Conservation (phyloP, 2,329 filamentous ascomycete species). For the Chrysosporium queenslandicum region DNA sequence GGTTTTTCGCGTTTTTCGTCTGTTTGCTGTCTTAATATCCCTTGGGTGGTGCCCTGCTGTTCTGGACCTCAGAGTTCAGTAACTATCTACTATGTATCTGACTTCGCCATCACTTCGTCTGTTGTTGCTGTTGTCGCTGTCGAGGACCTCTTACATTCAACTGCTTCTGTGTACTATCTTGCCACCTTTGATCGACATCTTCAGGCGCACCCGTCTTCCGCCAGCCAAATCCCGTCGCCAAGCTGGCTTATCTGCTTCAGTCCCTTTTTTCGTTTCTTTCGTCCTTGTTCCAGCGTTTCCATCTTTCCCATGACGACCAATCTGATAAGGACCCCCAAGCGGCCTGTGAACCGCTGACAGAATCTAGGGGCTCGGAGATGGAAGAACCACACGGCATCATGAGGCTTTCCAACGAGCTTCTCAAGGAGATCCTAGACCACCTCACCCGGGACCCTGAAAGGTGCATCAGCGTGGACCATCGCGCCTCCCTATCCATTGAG, state of each 20-base stretch:
- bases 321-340: conserved; percentile 9
- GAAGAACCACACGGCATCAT: conserved; percentile 18
- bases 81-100: neutral
- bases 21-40: neutral
- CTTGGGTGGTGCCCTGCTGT: neutral
- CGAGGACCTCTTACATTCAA: neutral
- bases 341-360: conserved; percentile 12
- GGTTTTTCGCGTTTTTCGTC: neutral
- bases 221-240: conserved; percentile 2
- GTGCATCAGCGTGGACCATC: conserved; percentile 42
- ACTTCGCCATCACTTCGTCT: neutral
- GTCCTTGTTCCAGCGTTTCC: conserved; percentile 7
- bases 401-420: conserved; percentile 39
- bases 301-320: conserved; percentile 12
- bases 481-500: conserved; percentile 47
- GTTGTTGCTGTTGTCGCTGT: no score
- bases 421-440: conserved; percentile 43
- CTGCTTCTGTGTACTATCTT: neutral
- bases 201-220: neutral
- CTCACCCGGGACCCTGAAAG: conserved; percentile 44
- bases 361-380: conserved; percentile 15
- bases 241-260: conserved; percentile 11
- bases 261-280: conserved; percentile 11
- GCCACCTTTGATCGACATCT: conserved; percentile 2
- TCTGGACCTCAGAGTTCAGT: neutral